These are phyloP conservation scores for Naegleria fowleri DNA, from an alignment of 208 protist genomes.

Conservation along the genomic window DNA sequence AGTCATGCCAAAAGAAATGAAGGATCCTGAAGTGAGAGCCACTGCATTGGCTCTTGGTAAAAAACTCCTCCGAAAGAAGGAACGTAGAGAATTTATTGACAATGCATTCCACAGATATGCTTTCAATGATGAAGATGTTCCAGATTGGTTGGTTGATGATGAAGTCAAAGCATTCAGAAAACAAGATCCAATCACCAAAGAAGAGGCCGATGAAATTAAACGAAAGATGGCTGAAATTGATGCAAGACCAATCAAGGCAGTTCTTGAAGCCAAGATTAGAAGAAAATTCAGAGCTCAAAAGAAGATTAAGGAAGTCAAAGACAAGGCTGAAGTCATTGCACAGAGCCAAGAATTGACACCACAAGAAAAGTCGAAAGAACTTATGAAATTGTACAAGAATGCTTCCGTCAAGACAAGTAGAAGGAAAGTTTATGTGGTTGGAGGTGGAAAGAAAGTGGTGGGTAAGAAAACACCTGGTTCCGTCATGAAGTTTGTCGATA, in stretches of 20 bases:
- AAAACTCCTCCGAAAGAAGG: slow-evolving; percentile 69
- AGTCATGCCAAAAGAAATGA: slow-evolving; percentile 70
- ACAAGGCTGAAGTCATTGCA: slow-evolving; percentile 54
- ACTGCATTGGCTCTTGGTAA: slow-evolving; percentile 73
- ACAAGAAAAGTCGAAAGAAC: neutral
- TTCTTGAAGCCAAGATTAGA: slow-evolving; percentile 90
- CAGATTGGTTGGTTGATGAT: slow-evolving; percentile 60
- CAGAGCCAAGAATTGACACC: neutral
- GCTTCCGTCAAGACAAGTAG: neutral
- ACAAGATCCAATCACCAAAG: slow-evolving; percentile 58
- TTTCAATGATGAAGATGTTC: slow-evolving; percentile 46
- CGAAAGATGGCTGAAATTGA: slow-evolving; percentile 79
- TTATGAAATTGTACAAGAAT: neutral
- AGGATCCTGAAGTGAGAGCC: slow-evolving; percentile 67
- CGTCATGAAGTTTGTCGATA: slow-evolving; percentile 3
- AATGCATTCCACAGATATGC: slow-evolving; percentile 59
- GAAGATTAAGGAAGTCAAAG: slow-evolving; percentile 70
- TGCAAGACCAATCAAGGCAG: slow-evolving; percentile 89
- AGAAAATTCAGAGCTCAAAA: slow-evolving; percentile 74
- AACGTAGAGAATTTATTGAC: slow-evolving; percentile 51
- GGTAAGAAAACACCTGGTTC: neutral
- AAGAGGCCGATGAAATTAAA: slow-evolving; percentile 83
- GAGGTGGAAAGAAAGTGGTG: neutral
- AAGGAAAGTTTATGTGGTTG: slow-evolving; percentile 17
- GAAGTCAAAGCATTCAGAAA: slow-evolving; percentile 47